Conservation (phyloP, 768 basidiomycete genomes). For the Collybia nuda region DNA sequence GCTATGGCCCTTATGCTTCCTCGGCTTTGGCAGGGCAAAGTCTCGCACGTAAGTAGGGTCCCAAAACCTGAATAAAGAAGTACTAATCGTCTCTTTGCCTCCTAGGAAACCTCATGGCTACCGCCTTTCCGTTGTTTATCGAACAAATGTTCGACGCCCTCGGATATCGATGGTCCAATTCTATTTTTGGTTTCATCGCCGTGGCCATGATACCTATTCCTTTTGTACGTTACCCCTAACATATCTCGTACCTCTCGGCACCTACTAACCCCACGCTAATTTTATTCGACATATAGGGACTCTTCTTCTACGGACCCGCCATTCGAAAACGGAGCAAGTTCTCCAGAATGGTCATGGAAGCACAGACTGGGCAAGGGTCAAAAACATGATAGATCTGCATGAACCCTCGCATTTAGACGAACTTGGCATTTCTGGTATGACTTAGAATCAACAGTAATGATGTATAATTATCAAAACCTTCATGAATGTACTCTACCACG, state of each 20-base stretch:
- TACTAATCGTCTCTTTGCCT: neutral
- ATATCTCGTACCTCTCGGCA: neutral
- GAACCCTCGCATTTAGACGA: too few relatives aligned
- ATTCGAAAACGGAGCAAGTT: constrained; percentile 41
- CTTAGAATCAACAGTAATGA: too few relatives aligned
- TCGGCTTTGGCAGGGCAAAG: constrained; percentile 71
- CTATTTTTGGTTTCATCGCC: constrained; percentile 53
- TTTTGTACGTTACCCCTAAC: constrained; percentile 37
- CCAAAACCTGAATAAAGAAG: neutral
- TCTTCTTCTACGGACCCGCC: constrained; percentile 41
- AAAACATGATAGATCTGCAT: too few relatives aligned
- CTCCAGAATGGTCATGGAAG: constrained; percentile 36
- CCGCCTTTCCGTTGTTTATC: constrained; percentile 64
- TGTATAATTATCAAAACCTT: too few relatives aligned
- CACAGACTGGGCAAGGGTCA: neutral
- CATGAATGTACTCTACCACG: too few relatives aligned
- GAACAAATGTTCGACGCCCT: constrained; percentile 55
- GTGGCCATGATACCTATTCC: constrained; percentile 57
- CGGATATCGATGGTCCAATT: constrained; percentile 60
- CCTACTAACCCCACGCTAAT: neutral
- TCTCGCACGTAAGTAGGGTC: constrained; percentile 43
- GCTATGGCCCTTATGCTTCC: constrained; percentile 64
- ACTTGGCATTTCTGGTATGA: too few relatives aligned
- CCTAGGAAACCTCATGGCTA: constrained; percentile 50
- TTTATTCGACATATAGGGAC: constrained; percentile 21